Conservation (phyloP, 2,329 filamentous ascomycete species). For the Aschersonia sp. region DNA sequence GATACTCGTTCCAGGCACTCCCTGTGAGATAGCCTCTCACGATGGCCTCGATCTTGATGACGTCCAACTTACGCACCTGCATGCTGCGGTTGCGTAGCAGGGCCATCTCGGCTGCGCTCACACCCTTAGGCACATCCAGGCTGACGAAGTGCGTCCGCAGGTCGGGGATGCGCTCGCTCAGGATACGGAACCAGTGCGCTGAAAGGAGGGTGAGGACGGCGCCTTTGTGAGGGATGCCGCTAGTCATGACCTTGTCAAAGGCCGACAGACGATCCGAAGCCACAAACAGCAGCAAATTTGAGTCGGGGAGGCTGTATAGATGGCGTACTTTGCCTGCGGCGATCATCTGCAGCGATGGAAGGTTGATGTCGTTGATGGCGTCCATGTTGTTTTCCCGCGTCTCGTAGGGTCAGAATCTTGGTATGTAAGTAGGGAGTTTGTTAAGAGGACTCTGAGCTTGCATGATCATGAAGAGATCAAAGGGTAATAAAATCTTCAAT, state of each 20-base stretch:
- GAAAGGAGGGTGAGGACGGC: conserved; percentile 30
- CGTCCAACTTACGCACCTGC: conserved; percentile 47
- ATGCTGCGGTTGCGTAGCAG: conserved; percentile 52
- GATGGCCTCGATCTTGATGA: conserved; percentile 13
- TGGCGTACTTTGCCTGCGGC: conserved; percentile 60
- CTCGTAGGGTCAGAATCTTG: too few species aligned
- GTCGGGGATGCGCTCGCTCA: conserved; percentile 27
- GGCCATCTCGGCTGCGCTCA: conserved; percentile 27
- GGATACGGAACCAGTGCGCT: conserved; percentile 39
- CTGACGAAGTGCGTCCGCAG: conserved; percentile 39
- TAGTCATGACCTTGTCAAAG: conserved; percentile 83
- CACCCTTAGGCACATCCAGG: conserved; percentile 20
- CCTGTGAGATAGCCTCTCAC: conserved; percentile 87
- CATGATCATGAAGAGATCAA: too few species aligned
- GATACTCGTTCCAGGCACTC: conserved; percentile 66
- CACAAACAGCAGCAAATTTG: conserved; percentile 58
- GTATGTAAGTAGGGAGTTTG: too few species aligned
- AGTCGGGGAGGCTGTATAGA: conserved; percentile 56
- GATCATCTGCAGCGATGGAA: conserved; percentile 19
- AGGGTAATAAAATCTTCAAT: too few species aligned
- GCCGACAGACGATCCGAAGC: conserved; percentile 87
- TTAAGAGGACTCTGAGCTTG: too few species aligned
- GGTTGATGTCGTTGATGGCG: conserved; percentile 13
- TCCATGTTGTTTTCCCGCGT: conserved; percentile 1
- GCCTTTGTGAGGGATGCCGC: conserved; percentile 43